A percentile compares a stretch with the other conserved stretches of the same genome.
Conservation (phyloP, 768 basidiomycete genomes). For the Kwoniella europaea region DNA sequence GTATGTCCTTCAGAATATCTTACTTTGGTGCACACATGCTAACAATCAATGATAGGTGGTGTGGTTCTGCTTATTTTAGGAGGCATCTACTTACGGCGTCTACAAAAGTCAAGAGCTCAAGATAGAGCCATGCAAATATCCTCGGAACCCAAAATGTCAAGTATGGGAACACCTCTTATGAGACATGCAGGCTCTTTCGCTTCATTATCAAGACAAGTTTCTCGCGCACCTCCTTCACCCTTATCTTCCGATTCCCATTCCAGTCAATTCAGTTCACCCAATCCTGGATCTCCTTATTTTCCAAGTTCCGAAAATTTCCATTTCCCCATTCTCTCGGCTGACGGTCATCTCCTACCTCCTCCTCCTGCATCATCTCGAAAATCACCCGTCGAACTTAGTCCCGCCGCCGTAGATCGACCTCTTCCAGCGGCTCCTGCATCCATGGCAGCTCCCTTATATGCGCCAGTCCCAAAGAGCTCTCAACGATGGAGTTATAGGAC, state of each 20-base stretch:
- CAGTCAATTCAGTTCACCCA: constrained; percentile 6
- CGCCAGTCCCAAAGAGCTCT: constrained; percentile 24
- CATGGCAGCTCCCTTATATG: constrained; percentile 2
- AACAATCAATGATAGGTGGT: constrained; percentile 11
- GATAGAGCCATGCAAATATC: constrained; percentile 9
- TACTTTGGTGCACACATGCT: background rate
- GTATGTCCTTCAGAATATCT: constrained; percentile 13
- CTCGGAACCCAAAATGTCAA: constrained; percentile 27
- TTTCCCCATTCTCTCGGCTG: constrained; percentile 51
- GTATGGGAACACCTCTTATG: constrained; percentile 31
- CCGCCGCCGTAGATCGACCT: constrained; percentile 15
- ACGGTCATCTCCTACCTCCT: constrained; percentile 48
- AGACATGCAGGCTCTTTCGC: constrained; percentile 7
- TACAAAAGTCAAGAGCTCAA: constrained; percentile 6
- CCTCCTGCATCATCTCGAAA: constrained; percentile 38
- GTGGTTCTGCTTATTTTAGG: constrained; percentile 24
- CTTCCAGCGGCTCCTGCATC: constrained; percentile 33
- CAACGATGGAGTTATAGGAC: constrained; percentile 27
- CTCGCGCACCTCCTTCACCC: constrained; percentile 16
- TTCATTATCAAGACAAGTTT: constrained; percentile 13
- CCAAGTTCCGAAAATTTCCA: constrained; percentile 41
- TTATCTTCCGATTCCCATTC: constrained; percentile 22
- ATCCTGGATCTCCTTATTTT: constrained; percentile 37
- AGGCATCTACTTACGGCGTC: constrained; percentile 10
- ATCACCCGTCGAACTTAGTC: constrained; percentile 16